Evolutionary conservation across 495 filamentous ascomycete genomes (phyloP).

Genomic region (Daldinia decipiens): DNA sequence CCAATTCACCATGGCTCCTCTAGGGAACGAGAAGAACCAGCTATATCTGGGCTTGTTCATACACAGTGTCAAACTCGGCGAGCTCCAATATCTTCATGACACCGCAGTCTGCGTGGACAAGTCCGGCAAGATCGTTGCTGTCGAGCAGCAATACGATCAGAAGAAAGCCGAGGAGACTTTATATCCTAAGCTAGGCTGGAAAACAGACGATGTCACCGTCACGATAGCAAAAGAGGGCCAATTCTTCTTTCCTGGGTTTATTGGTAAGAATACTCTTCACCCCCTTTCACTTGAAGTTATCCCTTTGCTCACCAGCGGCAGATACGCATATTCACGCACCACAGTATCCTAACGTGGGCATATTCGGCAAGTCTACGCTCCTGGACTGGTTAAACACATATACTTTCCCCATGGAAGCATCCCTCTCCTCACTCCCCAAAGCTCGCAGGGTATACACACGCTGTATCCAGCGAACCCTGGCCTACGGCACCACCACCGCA

Average conservation of each 20-base stretch:
- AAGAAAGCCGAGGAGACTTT: slow-evolving; percentile 41
- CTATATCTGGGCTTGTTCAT: slow-evolving; percentile 66
- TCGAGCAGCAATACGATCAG: slow-evolving; percentile 52
- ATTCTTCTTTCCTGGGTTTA: slow-evolving; percentile 96
- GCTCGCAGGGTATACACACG: slow-evolving; percentile 73
- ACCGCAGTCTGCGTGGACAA: slow-evolving; percentile 74
- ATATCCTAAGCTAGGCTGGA: slow-evolving; percentile 52
- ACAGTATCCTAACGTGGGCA: slow-evolving; percentile 90
- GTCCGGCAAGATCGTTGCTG: slow-evolving; percentile 70
- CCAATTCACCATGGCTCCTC: slow-evolving; percentile 20
- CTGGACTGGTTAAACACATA: slow-evolving; percentile 92
- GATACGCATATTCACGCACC: slow-evolving; percentile 96
- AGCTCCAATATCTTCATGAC: slow-evolving; percentile 66
- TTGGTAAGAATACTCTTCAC: slow-evolving; percentile 64
- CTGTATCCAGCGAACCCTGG: slow-evolving; percentile 79
- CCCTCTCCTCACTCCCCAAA: slow-evolving; percentile 63
- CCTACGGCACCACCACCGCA: slow-evolving; percentile 89
- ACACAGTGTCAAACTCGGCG: slow-evolving; percentile 63
- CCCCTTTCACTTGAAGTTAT: not conserved
- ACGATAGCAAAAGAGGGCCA: slow-evolving; percentile 56
- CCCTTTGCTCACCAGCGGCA: slow-evolving; percentile 46
- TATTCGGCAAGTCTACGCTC: slow-evolving; percentile 90
- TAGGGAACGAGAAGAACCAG: slow-evolving; percentile 43
- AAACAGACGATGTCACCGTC: slow-evolving; percentile 50
- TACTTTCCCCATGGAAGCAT: slow-evolving; percentile 92